Conservation (phyloP, 2,329 filamentous ascomycete species). For the Claviceps sp. region DNA sequence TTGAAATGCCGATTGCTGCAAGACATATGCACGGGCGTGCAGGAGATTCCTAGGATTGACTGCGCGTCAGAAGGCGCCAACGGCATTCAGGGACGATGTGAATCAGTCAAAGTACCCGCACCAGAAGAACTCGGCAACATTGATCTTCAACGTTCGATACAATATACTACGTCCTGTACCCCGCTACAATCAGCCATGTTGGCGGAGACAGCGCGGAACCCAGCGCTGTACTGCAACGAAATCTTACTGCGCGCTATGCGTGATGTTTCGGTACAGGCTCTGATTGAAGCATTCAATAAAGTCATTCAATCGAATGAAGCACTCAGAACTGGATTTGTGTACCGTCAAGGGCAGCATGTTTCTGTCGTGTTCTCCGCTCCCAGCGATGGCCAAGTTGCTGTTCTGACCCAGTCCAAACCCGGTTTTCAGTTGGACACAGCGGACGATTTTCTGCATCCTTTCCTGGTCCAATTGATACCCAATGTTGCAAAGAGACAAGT, state of each 20-base stretch:
- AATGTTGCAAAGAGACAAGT: slow-evolving; percentile 9
- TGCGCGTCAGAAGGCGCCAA: neutral
- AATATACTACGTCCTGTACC: slow-evolving; percentile 41
- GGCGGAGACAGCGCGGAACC: slow-evolving; percentile 50
- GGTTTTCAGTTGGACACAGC: slow-evolving; percentile 25
- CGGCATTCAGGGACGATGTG: neutral
- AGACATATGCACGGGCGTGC: slow-evolving; percentile 12
- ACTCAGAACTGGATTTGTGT: slow-evolving; percentile 59
- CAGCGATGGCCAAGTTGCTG: slow-evolving; percentile 28
- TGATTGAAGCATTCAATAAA: slow-evolving; percentile 35
- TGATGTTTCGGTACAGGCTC: slow-evolving; percentile 18
- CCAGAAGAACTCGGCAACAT: neutral
- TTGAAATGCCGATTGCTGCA: slow-evolving; percentile 38
- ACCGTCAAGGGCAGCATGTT: slow-evolving; percentile 26
- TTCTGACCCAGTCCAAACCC: slow-evolving; percentile 19
- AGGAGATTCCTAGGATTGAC: neutral
- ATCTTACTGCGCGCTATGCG: slow-evolving; percentile 47
- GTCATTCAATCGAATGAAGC: slow-evolving; percentile 48
- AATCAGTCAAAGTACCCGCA: neutral
- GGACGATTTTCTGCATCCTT: slow-evolving; percentile 38
- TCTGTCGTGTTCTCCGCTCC: slow-evolving; percentile 44
- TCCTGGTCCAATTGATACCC: slow-evolving; percentile 43
- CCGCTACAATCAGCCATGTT: slow-evolving; percentile 71
- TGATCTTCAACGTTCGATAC: neutral
- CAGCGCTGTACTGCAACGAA: slow-evolving; percentile 63